These are phyloP conservation scores for Gelatoporia subvermispora DNA, from an alignment of 768 basidiomycete species.

Conservation along the genomic window DNA sequence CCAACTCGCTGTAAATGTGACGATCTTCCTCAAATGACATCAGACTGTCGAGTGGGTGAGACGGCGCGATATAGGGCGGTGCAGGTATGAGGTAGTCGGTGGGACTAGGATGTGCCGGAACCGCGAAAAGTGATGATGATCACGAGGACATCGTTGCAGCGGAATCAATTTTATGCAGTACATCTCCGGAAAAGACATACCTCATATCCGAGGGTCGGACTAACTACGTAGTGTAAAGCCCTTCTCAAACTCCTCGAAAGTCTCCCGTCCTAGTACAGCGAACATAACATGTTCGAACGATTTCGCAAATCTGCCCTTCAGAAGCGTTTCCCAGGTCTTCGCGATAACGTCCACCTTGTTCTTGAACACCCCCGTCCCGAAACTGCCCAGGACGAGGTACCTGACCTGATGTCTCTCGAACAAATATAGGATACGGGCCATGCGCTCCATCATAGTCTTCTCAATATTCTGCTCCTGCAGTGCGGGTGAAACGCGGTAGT, in stretches of 20 bases:
- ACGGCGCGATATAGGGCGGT: no score
- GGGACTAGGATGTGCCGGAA: no score
- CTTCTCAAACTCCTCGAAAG: constrained; percentile 38
- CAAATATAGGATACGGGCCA: constrained; percentile 60
- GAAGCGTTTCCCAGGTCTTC: constrained; percentile 57
- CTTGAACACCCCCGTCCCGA: constrained; percentile 74
- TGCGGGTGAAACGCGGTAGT: constrained; percentile 40
- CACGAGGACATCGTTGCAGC: no score
- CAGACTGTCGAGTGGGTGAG: no score
- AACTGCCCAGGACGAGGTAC: constrained; percentile 66
- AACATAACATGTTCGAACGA: constrained; percentile 64
- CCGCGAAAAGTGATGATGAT: no score
- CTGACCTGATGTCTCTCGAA: constrained; percentile 58
- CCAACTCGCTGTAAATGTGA: no score
- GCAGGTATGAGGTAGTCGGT: no score
- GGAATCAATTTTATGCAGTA: no score
- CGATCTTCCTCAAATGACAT: no score
- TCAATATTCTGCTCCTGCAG: constrained; percentile 54
- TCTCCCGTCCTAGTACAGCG: constrained; percentile 53
- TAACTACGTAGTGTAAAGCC: constrained; percentile 20
- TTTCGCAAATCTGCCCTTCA: constrained; percentile 50
- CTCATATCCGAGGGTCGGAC: neutral
- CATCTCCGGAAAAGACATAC: neutral
- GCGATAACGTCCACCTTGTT: constrained; percentile 60
- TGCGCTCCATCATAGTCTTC: constrained; percentile 60